phyloP scores from a whole-genome alignment of 805 yeast species.

The Dipodascus albidus region DNA sequence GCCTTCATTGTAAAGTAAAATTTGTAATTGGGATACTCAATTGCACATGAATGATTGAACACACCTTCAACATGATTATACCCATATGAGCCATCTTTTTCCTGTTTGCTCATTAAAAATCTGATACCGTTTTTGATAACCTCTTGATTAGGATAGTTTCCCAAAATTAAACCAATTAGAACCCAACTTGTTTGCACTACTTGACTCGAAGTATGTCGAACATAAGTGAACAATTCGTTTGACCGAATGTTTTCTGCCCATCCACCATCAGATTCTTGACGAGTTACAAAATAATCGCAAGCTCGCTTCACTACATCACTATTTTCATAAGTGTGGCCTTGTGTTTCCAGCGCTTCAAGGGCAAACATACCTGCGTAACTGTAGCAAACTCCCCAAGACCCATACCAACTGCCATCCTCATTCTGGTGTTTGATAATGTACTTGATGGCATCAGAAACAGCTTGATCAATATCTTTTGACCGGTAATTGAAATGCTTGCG shows the following conservation, averaged over 20 bases:
- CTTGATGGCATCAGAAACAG: constrained; percentile 62
- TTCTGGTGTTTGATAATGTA: constrained; percentile 62
- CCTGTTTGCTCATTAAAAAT: constrained; percentile 56
- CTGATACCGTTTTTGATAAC: constrained; percentile 53
- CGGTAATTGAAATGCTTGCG: constrained; percentile 55
- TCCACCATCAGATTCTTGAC: constrained; percentile 85
- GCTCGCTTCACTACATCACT: constrained; percentile 56
- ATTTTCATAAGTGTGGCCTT: constrained; percentile 51
- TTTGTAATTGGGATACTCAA: constrained; percentile 90
- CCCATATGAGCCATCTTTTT: constrained; percentile 70
- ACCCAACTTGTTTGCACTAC: constrained; percentile 95
- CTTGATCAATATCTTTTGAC: constrained; percentile 47
- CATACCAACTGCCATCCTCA: constrained; percentile 92
- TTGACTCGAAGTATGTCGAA: constrained; percentile 48
- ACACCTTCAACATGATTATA: constrained; percentile 89
- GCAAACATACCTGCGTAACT: constrained; percentile 99
- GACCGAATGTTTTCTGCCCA: constrained; percentile 96
- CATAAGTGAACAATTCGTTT: constrained; percentile 69
- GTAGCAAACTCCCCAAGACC: constrained; percentile 95
- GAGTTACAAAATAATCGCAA: constrained; percentile 69
- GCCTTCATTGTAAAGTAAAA: constrained; percentile 90
- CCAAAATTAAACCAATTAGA: constrained; percentile 65
- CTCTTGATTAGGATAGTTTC: constrained; percentile 60
- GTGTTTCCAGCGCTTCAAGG: constrained; percentile 72
- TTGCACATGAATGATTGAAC: constrained; percentile 87